These are phyloP conservation scores for Blastobotrys serpentis DNA, from an alignment of 1,139 yeast genomes.

Conservation along the genomic window DNA sequence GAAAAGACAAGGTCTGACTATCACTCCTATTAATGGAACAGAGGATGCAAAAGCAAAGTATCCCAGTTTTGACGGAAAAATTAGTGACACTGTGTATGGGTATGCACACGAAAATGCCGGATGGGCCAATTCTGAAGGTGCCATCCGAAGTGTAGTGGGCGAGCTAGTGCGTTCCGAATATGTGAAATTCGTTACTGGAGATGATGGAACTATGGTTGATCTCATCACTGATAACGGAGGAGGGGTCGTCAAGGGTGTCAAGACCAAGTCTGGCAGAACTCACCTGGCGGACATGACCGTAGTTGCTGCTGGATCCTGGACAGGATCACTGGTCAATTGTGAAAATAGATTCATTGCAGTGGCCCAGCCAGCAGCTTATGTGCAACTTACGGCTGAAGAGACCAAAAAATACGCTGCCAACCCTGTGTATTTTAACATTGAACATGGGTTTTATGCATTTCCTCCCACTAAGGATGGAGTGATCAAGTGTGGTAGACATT, in stretches of 20 bases:
- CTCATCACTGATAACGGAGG: background rate
- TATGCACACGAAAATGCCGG: conserved; percentile 7
- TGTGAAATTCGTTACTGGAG: background rate
- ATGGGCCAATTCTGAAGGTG: conserved; percentile 2
- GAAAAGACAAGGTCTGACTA: background rate
- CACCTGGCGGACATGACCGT: background rate
- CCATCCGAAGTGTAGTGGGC: background rate
- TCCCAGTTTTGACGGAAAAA: background rate
- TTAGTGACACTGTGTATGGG: background rate
- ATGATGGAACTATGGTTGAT: conserved; percentile 2
- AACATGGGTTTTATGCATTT: background rate
- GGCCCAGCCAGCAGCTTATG: background rate
- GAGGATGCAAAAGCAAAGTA: background rate
- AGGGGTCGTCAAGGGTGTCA: background rate
- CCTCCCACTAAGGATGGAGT: conserved; percentile 2
- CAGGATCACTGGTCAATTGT: background rate
- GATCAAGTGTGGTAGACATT: background rate
- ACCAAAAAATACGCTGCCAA: background rate
- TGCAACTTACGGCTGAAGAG: background rate
- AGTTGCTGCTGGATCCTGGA: conserved; percentile 1
- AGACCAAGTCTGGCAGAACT: background rate
- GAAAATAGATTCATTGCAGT: conserved; percentile 2
- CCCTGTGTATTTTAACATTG: conserved; percentile 5
- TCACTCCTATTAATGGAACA: background rate
- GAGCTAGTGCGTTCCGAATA: background rate